These are phyloP conservation scores for Gnomoniopsis sp. DNA, from an alignment of 2,329 filamentous ascomycete genomes.

Conservation along the genomic window DNA sequence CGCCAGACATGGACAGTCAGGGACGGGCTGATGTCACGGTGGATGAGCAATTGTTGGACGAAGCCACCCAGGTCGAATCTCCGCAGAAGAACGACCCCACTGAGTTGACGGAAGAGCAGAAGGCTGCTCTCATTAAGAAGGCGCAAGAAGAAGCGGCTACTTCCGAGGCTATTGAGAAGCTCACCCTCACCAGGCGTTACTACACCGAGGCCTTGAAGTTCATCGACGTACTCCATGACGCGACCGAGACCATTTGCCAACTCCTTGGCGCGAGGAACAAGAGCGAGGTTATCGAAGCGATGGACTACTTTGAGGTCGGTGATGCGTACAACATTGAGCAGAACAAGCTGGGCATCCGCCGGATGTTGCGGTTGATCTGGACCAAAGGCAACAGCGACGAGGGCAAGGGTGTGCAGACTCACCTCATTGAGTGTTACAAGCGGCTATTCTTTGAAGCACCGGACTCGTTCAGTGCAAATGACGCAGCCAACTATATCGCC, in stretches of 20 bases:
- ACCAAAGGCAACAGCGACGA: constrained; percentile 99
- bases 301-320: constrained; percentile 95
- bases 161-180: constrained; percentile 80
- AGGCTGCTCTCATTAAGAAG: constrained; percentile 69
- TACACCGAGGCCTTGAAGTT: constrained; percentile 92
- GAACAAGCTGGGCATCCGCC: constrained; percentile 85
- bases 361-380: constrained; percentile 97
- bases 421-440: constrained; percentile 95
- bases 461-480: constrained; percentile 80
- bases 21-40: constrained; percentile 59
- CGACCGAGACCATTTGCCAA: constrained; percentile 78
- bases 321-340: constrained; percentile 96
- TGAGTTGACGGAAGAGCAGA: constrained; percentile 76
- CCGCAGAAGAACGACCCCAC: constrained; percentile 57
- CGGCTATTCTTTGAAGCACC: constrained; percentile 95
- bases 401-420: constrained; percentile 94
- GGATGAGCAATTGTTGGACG: constrained; percentile 77
- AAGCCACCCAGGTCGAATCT: constrained; percentile 77
- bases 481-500: constrained; percentile 91
- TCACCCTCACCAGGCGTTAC: constrained; percentile 85
- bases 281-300: constrained; percentile 96
- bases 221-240: constrained; percentile 84
- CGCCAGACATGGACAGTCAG: constrained; percentile 67
- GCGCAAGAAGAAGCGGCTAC: constrained; percentile 84
- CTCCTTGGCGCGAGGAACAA: constrained; percentile 94